Base-by-base conservation (phyloP, 805 yeast genomes). In the Suhomyces sp. region DNA sequence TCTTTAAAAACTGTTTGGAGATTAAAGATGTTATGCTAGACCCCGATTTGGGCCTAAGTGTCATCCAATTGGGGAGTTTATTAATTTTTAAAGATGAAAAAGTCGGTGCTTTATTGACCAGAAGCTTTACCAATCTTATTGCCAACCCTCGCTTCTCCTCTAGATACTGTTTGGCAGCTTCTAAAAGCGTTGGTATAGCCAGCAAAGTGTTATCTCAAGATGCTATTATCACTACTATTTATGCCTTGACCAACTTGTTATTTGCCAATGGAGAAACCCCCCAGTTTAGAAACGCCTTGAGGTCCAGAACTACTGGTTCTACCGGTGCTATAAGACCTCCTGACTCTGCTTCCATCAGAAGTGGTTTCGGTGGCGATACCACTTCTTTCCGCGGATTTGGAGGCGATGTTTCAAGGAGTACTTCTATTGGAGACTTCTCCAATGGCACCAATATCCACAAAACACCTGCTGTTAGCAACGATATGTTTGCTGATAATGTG, bases 191-290 rank as follows among this genome's bases (percentile, higher is more conserved):
- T 38, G 87, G 92, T 0, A 67, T 80, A 47, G 90, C 92, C 3
- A 74, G 89, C 58, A 81, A 80, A 52, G 81, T 83, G 7, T 73
- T 88, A 50, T 82, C 91, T 17, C 93, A 90, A 63, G 97, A 91
- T 64, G 83, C 89, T 1, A 85, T 88, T 22, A 88, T 91, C 7
- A 86, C 96, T 6, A 81, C 93, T 1, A 84, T 94, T 49, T 94
- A 94, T 69, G 85, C 96, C 0, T 76, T 93, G 57, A 83, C 88
- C 17, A 94, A 94, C 65, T 67, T 88, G 54, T 70, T 93, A 31
- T 81, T 86, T 49, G 81, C 77, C 50, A 85, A 79, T 13, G 80
- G 70, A 54, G 79, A 71, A 60, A 71, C 64, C 48, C 60, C 63
- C 33, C 70, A 67, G 50, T 54, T 47, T n/a, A 47, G 49, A 23